Conservation (phyloP, 2,329 filamentous ascomycete genomes). For the Tolypocladium tropicale region DNA sequence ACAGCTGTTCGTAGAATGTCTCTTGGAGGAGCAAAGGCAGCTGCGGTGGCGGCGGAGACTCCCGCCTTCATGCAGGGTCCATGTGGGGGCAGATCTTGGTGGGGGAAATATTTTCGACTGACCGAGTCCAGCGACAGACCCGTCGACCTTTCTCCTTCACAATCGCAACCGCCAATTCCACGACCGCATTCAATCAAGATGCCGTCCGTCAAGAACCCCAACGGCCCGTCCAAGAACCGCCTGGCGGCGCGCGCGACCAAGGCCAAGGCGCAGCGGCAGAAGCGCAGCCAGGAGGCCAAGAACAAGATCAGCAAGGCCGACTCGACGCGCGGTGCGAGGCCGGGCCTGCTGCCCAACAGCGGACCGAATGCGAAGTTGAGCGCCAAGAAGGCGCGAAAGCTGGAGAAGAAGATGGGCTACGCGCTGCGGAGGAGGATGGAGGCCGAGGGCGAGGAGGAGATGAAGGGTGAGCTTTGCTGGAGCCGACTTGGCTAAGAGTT, state of each 20-base stretch:
- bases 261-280: slow-evolving; percentile 31
- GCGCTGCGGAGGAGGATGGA: slow-evolving; percentile 42
- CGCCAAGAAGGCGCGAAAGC: slow-evolving; percentile 45
- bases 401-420: slow-evolving; percentile 42
- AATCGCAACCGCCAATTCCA: not conserved
- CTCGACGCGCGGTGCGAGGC: slow-evolving; percentile 36
- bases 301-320: slow-evolving; percentile 32
- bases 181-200: slow-evolving; percentile 19
- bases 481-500: not conserved
- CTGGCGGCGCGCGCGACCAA: slow-evolving; percentile 34
- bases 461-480: slow-evolving; percentile 32
- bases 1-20: not conserved
- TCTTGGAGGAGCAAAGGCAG: not conserved
- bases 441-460: slow-evolving; percentile 37
- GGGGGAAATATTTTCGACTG: not conserved
- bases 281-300: slow-evolving; percentile 27
- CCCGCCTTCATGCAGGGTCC: not conserved
- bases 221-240: slow-evolving; percentile 44
- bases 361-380: slow-evolving; percentile 41
- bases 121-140: not conserved
- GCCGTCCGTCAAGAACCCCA: slow-evolving; percentile 49
- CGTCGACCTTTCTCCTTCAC: not conserved
- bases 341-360: slow-evolving; percentile 44
- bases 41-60: not conserved
- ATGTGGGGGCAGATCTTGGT: not conserved